A percentile compares a stretch with the other conserved stretches of the same genome.
Conservation (phyloP, 2,329 filamentous ascomycete species). For the Fusarium luffae region DNA sequence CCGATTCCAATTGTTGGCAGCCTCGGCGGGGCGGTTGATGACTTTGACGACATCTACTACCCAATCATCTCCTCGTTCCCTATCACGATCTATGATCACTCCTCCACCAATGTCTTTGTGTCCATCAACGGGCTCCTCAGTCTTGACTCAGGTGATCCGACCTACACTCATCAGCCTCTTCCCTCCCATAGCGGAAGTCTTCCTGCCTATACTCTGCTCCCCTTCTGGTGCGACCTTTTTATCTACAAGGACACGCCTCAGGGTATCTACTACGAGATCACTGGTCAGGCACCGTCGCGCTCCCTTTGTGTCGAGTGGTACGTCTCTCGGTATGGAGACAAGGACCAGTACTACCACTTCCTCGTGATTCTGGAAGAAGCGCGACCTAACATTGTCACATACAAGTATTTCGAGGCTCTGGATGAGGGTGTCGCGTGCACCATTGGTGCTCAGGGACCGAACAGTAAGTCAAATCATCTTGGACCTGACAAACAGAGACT, state of each 20-base stretch:
- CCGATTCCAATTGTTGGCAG: constrained; percentile 3
- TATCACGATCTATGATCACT: neutral
- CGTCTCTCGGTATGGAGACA: constrained; percentile 5
- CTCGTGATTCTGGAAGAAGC: neutral
- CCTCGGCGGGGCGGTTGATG: neutral
- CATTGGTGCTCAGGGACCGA: constrained; percentile 3
- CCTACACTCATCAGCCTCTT: neutral
- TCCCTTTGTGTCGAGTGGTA: constrained; percentile 3
- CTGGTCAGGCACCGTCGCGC: neutral
- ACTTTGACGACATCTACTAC: constrained; percentile 4
- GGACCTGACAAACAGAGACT: neutral
- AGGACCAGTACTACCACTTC: constrained; percentile 7
- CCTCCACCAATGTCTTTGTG: neutral
- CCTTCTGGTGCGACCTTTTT: constrained; percentile 5
- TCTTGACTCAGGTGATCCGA: neutral
- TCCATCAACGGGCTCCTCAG: constrained; percentile 5
- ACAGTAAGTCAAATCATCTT: neutral
- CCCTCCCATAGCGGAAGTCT: neutral
- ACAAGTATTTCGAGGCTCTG: constrained; percentile 6
- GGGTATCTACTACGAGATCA: constrained; percentile 2
- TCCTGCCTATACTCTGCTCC: neutral
- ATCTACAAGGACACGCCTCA: constrained; percentile 9
- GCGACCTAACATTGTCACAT: constrained; percentile 2
- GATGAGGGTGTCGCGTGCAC: constrained; percentile 1
- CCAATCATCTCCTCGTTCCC: neutral